Evolutionary conservation across 192 early-diverging fungal species (phyloP).

Genomic region (Coemansia pectinata): DNA sequence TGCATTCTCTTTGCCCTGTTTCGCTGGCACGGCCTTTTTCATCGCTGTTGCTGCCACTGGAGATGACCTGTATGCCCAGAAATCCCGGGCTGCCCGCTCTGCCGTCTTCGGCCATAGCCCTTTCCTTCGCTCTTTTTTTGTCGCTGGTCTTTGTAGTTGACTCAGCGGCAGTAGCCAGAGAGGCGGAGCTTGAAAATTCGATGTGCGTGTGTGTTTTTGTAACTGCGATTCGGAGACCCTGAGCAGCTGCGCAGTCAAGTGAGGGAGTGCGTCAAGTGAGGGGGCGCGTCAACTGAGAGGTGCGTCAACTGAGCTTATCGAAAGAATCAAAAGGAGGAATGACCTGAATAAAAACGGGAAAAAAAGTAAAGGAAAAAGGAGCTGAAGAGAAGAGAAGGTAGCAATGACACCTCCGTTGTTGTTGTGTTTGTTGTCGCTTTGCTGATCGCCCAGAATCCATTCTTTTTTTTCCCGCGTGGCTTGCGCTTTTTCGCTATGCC

Average conservation of each 20-base stretch:
- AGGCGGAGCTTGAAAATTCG: not conserved
- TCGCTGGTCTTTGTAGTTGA: not conserved
- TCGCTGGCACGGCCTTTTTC: not conserved
- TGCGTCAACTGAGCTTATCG: not conserved
- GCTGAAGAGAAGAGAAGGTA: not conserved
- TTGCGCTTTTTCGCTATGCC: not conserved
- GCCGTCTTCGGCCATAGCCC: not conserved
- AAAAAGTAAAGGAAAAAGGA: not conserved
- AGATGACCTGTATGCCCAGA: conserved; percentile 10
- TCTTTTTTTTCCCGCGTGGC: not conserved
- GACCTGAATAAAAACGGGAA: not conserved
- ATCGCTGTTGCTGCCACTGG: not conserved
- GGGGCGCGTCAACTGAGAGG: not conserved
- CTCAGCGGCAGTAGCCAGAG: not conserved
- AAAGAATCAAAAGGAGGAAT: not conserved
- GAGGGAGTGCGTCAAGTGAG: not conserved
- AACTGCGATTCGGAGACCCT: not conserved
- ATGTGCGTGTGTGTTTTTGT: not conserved
- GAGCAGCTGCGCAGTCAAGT: not conserved
- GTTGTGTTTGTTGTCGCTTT: not conserved
- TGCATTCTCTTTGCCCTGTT: conserved; percentile 11
- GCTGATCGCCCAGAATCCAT: not conserved
- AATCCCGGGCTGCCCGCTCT: not conserved
- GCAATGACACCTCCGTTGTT: not conserved
- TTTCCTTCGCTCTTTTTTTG: not conserved